Evolutionary conservation across 257 asterid genomes (phyloP).

Genomic region (Cordia subcordata): DNA sequence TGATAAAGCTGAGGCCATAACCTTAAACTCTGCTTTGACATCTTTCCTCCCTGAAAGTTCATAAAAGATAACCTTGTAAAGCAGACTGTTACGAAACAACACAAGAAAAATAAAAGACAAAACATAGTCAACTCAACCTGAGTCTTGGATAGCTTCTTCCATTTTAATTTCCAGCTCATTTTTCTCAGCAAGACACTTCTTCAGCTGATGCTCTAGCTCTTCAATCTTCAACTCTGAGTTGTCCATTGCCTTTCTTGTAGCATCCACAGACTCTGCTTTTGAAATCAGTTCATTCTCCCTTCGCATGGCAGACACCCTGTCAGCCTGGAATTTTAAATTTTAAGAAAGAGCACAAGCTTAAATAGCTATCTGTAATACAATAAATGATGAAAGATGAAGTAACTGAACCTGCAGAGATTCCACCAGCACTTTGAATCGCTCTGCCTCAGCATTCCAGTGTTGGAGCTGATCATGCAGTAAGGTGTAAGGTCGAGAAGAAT

Average conservation of each 20-base stretch:
- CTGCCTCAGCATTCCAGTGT: conserved; percentile 89
- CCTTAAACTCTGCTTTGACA: conserved; percentile 80
- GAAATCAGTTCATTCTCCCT: conserved; percentile 73
- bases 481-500: conserved; percentile 74
- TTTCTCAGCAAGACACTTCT: conserved; percentile 55
- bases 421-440: conserved; percentile 51
- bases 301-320: conserved; percentile 64
- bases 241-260: conserved; percentile 49
- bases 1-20: conserved; percentile 86
- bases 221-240: conserved; percentile 62
- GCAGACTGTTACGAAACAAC: conserved; percentile 21
- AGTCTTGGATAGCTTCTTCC: conserved; percentile 90
- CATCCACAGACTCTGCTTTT: conserved; percentile 66
- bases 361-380: conserved; percentile 1
- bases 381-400: conserved; percentile 12
- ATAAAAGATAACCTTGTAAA: conserved; percentile 15
- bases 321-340: conserved; percentile 57
- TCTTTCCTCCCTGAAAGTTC: conserved; percentile 67
- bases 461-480: conserved; percentile 79
- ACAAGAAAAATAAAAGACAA: conserved; percentile 8
- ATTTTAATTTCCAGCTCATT: conserved; percentile 74
- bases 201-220: conserved; percentile 69
- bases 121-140: conserved; percentile 50
- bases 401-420: conserved; percentile 79
- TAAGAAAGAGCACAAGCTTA: conserved; percentile 25